Conservation (phyloP, 371 early-diverging fungal species). For the Mucor mucedo region DNA sequence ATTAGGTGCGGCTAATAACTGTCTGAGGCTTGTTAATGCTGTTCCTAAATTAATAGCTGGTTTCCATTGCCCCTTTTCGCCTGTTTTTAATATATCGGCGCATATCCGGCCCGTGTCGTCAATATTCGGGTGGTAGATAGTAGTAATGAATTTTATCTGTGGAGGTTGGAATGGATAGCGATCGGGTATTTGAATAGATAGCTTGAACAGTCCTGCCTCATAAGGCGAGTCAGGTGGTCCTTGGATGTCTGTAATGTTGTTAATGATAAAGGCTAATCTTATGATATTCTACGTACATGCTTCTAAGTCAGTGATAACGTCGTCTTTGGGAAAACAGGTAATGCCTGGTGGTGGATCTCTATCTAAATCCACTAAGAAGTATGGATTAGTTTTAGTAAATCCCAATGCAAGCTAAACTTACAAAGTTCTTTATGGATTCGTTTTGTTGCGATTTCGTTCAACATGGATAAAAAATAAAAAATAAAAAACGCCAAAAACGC, state of each 20-base stretch:
- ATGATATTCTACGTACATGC: slow-evolving; percentile 34
- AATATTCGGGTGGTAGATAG: slow-evolving; percentile 61
- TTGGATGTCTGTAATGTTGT: slow-evolving; percentile 37
- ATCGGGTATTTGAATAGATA: slow-evolving; percentile 49
- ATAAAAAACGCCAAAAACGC: neutral
- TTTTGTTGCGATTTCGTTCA: neutral
- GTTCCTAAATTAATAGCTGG: slow-evolving; percentile 55
- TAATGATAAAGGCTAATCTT: neutral
- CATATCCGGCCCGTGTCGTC: slow-evolving; percentile 61
- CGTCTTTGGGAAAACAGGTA: slow-evolving; percentile 51
- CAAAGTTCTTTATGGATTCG: slow-evolving; percentile 1
- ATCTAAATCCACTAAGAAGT: slow-evolving; percentile 38
- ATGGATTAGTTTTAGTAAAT: neutral
- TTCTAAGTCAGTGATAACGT: slow-evolving; percentile 46
- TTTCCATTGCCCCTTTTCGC: slow-evolving; percentile 54
- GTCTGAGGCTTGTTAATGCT: slow-evolving; percentile 41
- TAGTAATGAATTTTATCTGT: slow-evolving; percentile 54
- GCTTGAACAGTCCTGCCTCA: slow-evolving; percentile 52
- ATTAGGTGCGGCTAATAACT: slow-evolving; percentile 57
- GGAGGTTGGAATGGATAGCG: slow-evolving; percentile 61
- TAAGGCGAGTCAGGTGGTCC: slow-evolving; percentile 63
- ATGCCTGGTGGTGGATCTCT: slow-evolving; percentile 58
- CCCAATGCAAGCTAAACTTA: neutral
- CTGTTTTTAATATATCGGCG: slow-evolving; percentile 58
- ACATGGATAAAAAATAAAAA: neutral